These are phyloP conservation scores for Hypocreales sp. DNA, from an alignment of 2,329 filamentous ascomycete genomes.

Conservation along the genomic window DNA sequence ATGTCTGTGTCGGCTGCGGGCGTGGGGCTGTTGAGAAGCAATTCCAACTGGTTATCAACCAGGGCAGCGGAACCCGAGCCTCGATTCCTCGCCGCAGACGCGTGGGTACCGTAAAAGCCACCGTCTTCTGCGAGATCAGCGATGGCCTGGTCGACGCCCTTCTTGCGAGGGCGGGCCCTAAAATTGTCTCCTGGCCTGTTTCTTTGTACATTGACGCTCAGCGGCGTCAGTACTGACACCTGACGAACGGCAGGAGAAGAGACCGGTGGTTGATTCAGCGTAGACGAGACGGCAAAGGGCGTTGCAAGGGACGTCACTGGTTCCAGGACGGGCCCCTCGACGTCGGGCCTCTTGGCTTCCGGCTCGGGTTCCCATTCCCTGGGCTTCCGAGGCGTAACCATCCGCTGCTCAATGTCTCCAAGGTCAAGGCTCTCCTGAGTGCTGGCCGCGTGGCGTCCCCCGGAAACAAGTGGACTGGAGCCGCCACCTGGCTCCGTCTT, in stretches of 20 bases:
- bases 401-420: conserved; percentile 15
- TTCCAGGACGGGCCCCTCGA: too few relatives aligned
- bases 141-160: conserved; percentile 20
- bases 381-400: conserved; percentile 22
- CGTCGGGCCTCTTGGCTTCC: too few relatives aligned
- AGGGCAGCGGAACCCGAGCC: conserved; percentile 2
- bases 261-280: conserved; percentile 6
- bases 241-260: too few relatives aligned
- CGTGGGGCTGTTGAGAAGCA: conserved; percentile 14
- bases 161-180: conserved; percentile 8
- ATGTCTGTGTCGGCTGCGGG: conserved; percentile 7
- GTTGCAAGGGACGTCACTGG: conserved; percentile 4
- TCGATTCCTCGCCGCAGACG: conserved; percentile 1
- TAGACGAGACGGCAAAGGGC: conserved; percentile 7
- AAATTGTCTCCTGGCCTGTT: conserved; percentile 7
- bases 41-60: conserved; percentile 14
- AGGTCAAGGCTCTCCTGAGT: conserved; percentile 46
- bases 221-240: conserved; percentile 18
- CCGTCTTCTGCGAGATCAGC: conserved; percentile 33
- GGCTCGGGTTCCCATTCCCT: too few relatives aligned
- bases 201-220: conserved; percentile 18
- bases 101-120: conserved; percentile 7
- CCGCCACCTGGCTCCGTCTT: conserved; percentile 23
- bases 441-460: conserved; percentile 10
- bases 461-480: conserved; percentile 13